Percentiles rank a stretch among this genome's conserved stretches.
Evolutionary conservation across 352 stramenopile species (phyloP).

Genomic region (Globisporangium ultimum): DNA sequence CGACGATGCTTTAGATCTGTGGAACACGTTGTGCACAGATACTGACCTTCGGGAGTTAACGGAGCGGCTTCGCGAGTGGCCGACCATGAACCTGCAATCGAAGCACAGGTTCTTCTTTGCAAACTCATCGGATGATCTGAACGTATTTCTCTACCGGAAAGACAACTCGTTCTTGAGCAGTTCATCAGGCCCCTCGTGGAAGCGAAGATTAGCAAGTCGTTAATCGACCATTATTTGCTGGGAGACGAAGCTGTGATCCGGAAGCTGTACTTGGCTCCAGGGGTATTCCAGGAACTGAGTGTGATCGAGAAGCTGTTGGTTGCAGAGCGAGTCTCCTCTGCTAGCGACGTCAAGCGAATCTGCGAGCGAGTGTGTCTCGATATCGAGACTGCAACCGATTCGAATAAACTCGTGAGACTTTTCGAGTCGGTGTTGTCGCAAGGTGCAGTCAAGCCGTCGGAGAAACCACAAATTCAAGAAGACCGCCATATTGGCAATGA

Average conservation of each 20-base stretch:
- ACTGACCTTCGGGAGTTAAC: constrained; percentile 21
- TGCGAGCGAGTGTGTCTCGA: constrained; percentile 27
- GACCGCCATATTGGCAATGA: too few species aligned
- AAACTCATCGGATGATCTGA: constrained; percentile 43
- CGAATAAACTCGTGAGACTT: constrained; percentile 13
- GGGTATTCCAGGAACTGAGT: constrained; percentile 26
- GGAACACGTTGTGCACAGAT: constrained; percentile 19
- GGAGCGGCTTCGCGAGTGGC: constrained; percentile 35
- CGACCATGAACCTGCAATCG: constrained; percentile 8
- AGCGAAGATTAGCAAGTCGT: constrained; percentile 44
- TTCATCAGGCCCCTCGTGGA: constrained; percentile 30
- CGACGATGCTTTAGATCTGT: constrained; percentile 28
- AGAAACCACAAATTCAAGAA: too few species aligned
- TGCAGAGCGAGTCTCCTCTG: constrained; percentile 18
- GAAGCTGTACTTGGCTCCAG: constrained; percentile 23
- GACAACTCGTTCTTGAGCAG: constrained; percentile 38
- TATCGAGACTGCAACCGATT: constrained; percentile 15
- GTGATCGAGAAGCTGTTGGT: constrained; percentile 42
- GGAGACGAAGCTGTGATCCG: constrained; percentile 23
- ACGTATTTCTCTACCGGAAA: constrained; percentile 56
- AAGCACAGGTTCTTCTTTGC: constrained; percentile 38
- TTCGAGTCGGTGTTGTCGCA: constrained; percentile 34
- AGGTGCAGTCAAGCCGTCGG: constrained; percentile 7
- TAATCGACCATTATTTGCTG: constrained; percentile 52
- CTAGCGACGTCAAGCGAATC: constrained; percentile 16